Percentiles rank a stretch among this genome's conserved stretches.
Evolutionary conservation across 75 land plant species (phyloP).

Genomic region (Pinus albicaulis): DNA sequence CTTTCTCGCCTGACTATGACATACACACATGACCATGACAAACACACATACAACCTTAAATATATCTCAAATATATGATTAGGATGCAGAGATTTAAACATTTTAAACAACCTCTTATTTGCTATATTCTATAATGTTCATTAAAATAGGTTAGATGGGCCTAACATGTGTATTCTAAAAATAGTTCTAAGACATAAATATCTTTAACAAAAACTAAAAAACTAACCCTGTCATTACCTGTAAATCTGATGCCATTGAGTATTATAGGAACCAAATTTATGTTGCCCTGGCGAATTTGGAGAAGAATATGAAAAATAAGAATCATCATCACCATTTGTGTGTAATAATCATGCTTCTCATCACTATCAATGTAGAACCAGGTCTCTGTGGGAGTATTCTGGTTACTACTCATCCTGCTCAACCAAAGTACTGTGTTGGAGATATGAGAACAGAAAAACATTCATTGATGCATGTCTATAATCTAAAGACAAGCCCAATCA

Average conservation of each 20-base stretch:
- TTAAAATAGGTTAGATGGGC: background rate
- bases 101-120: background rate
- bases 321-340: constrained; percentile 13
- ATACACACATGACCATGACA: too few species aligned
- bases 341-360: too few species aligned
- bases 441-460: background rate
- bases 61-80: constrained; percentile 1
- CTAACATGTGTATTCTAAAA: background rate
- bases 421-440: too few species aligned
- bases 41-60: background rate
- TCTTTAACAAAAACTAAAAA: too few species aligned
- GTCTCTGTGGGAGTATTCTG: too few species aligned
- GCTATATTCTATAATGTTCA: background rate
- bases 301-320: constrained; percentile 46
- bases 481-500: background rate
- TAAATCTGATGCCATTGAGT: constrained; percentile 75
- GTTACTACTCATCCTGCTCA: too few species aligned
- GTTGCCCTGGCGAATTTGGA: constrained; percentile 18
- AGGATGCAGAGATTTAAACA: background rate
- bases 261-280: constrained; percentile 32
- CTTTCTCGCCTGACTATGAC: too few species aligned
- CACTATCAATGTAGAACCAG: too few species aligned
- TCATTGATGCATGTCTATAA: background rate
- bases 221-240: constrained; percentile 29
- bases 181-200: background rate